Evolutionary conservation across 2,329 filamentous ascomycete genomes (phyloP).

Genomic region (Cladosporium sp.): DNA sequence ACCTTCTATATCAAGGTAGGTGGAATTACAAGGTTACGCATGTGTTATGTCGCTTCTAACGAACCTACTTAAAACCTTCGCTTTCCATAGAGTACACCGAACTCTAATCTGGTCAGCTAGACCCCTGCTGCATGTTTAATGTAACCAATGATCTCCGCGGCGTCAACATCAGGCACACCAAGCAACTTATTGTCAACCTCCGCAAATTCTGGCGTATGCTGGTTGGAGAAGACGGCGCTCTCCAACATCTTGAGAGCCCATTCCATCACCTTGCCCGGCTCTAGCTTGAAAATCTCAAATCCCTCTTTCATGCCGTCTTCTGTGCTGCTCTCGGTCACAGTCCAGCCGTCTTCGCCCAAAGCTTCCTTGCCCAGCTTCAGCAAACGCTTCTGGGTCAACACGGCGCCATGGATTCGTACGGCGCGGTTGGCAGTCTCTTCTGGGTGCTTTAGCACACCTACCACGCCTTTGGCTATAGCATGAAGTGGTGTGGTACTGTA

Average conservation of each 20-base stretch:
- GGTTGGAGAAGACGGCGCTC: slow-evolving; percentile 32
- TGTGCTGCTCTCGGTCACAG: slow-evolving; percentile 28
- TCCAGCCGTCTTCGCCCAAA: slow-evolving; percentile 35
- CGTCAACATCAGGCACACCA: slow-evolving; percentile 35
- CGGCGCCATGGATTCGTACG: slow-evolving; percentile 41
- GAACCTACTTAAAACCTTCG: background rate
- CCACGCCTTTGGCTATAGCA: slow-evolving; percentile 39
- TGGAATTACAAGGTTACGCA: background rate
- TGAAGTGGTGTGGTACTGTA: slow-evolving; percentile 38
- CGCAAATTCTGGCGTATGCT: slow-evolving; percentile 40
- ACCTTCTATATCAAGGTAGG: background rate
- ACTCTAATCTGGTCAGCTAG: background rate
- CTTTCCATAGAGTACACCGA: background rate
- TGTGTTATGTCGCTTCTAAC: background rate
- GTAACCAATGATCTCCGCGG: background rate
- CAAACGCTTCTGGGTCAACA: slow-evolving; percentile 42
- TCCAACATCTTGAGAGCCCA: slow-evolving; percentile 38
- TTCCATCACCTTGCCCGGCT: slow-evolving; percentile 25
- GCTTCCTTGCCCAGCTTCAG: slow-evolving; percentile 40
- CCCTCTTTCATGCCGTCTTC: slow-evolving; percentile 37
- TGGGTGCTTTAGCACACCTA: slow-evolving; percentile 37
- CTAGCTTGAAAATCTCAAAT: slow-evolving; percentile 35
- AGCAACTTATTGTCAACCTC: slow-evolving; percentile 42
- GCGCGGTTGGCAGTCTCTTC: slow-evolving; percentile 40
- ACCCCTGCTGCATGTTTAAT: background rate